Base-by-base conservation (phyloP, 1,284 basidiomycete species). In the Albatrellus sp. region DNA sequence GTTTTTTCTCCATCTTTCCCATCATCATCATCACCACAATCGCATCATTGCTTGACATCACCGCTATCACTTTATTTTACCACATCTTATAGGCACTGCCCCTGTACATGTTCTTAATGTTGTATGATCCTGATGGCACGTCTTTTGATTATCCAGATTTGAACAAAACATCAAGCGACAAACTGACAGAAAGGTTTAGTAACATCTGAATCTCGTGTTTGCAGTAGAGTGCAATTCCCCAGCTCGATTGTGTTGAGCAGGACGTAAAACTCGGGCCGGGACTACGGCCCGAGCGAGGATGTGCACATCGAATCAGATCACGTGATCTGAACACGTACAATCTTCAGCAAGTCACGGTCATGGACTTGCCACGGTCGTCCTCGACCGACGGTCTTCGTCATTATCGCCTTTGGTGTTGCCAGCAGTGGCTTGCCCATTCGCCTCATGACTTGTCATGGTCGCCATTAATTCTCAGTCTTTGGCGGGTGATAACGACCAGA, bases 401-500 rank as follows among this genome's bases (percentile, higher is more conserved):
- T 3, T 4, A 24, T 24, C 24, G 24, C 24, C 24, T 24, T 24
- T 24, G 24, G 24, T 24, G 24, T 24, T 24, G 48, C 47, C 41
- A 39, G 38, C 19, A 31, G 43, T 38, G 34, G 12, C 28, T 5
- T 35, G 31, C 13, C 14, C 43, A 14, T 13, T n/a, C 29, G 29
- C 24, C 19, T 20, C 37, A 14, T 14, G 6, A 11, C 4, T 33
- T 3, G 19, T 38, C 14, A 50, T 52, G 10, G 41, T 47, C 1
- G 45, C 20, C 16, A 29, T 40, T 5, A 48, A 36, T 16, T 17
- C 37, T 29, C 9, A 33, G 4, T 40, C 35, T 14, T 29, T 33
- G 13, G n/a, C 41, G 1, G 52, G 46, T 36, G 62, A 62, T 37
- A 43, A 52, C 28, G 66, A 67, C 20, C 53, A 72, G 40, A 68